Base-by-base conservation (phyloP, 768 basidiomycete species). In the Lentinus brumalis region DNA sequence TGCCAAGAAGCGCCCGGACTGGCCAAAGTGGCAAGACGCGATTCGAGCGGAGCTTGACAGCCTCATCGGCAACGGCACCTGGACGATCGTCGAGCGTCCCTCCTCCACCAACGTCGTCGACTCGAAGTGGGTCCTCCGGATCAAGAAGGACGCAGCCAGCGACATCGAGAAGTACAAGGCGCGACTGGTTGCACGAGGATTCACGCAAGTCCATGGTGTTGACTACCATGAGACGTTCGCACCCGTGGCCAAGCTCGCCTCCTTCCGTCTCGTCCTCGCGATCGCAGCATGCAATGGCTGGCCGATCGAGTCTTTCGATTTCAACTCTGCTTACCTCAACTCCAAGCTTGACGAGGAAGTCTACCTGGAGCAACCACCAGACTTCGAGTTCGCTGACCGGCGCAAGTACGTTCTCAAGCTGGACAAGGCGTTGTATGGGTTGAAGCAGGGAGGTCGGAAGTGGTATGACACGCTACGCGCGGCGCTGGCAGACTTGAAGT, bases 301-400 rank as follows among this genome's bases (percentile, higher is more conserved):
- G 62, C 67, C 71, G 2, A 45, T 77, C 2, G 65, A 73, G 5
- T 73, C 75, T 53, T 57, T 77, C 6, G 75, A 77, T 56, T 59
- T 79, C 41, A 74, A 76, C 42, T 66, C 65, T 0, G 76, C 71
- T 1, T 74, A 69, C 51, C 70, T 74, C 29, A 68, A 74, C 29
- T 63, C 63, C 1, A 29, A 61, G 8, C 59, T 69, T 31, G 50
- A 65, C 29, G 66, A 70, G 44, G 40, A 21, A 7, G 57, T 67
- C 46, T 62, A 59, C 35, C 59, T 65, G 53, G 15, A 18, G 4
- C 60, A 51, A 26, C 64, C 60, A 0, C 60, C 57, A 1, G 63
- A 46, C 7, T 42, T 41, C 12, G 47, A 51, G 21, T 10, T 46
- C 16, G n/a, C 61, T 1, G 62, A 55, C 29, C 12, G 50, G 11